Evolutionary conservation across 2,329 filamentous ascomycete species (phyloP).

Genomic region (Elsinoe batatas): DNA sequence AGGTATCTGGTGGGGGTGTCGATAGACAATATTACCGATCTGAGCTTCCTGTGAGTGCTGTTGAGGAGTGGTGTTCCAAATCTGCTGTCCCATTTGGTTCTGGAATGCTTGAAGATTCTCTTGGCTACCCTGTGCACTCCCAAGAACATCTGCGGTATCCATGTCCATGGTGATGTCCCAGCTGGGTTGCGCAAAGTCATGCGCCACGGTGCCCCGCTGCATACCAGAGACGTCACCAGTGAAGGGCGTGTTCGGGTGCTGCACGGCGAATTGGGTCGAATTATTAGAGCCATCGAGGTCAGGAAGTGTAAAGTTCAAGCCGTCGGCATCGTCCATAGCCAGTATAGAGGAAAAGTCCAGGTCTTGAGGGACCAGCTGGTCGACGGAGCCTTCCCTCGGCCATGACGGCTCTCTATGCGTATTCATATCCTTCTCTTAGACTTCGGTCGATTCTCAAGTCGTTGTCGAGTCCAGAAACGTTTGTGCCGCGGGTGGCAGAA

Average conservation of each 20-base stretch:
- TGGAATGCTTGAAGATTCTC: constrained; percentile 9
- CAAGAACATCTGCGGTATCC: constrained; percentile 8
- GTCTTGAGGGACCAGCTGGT: constrained; percentile 28
- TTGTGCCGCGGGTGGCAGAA: constrained; percentile 17
- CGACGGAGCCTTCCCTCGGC: constrained; percentile 32
- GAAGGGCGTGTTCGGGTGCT: constrained; percentile 24
- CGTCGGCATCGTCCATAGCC: constrained; percentile 30
- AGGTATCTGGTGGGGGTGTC: constrained; percentile 46
- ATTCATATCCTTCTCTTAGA: constrained; percentile 6
- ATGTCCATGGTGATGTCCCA: constrained; percentile 18
- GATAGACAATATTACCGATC: constrained; percentile 26
- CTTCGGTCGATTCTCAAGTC: not conserved
- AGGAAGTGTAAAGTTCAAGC: constrained; percentile 26
- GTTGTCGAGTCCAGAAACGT: not conserved
- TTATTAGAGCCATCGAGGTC: constrained; percentile 14
- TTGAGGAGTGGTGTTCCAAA: constrained; percentile 12
- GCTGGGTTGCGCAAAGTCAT: constrained; percentile 24
- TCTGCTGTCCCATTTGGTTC: constrained; percentile 2
- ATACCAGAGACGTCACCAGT: constrained; percentile 19
- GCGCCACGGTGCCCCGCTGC: constrained; percentile 19
- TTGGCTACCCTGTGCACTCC: not conserved
- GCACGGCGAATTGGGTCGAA: constrained; percentile 18
- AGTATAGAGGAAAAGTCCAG: constrained; percentile 10
- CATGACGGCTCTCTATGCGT: constrained; percentile 24
- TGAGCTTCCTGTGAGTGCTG: constrained; percentile 25